Evolutionary conservation across 1,284 basidiomycete genomes (phyloP).

Genomic region (Tilletia horrida): DNA sequence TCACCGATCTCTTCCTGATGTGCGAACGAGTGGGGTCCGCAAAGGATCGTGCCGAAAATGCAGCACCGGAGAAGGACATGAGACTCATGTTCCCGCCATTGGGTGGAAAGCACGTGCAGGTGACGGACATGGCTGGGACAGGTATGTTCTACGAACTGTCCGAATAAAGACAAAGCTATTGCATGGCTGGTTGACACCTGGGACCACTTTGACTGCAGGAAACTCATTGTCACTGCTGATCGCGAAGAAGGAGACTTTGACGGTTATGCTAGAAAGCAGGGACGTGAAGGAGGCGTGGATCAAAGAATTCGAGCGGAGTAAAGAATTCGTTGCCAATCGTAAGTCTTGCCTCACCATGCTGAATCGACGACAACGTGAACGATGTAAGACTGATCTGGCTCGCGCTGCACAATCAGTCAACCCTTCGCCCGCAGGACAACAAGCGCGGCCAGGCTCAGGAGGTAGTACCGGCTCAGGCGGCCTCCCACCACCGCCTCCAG

Average conservation of each 20-base stretch:
- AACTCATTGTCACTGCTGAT: slow-evolving; percentile 74
- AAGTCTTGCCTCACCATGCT: slow-evolving; percentile 58
- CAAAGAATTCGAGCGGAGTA: slow-evolving; percentile 75
- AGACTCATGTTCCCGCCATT: slow-evolving; percentile 92
- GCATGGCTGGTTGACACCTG: too few species aligned
- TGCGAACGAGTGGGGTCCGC: slow-evolving; percentile 56
- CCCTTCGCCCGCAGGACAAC: slow-evolving; percentile 37
- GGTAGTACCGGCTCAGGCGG: slow-evolving; percentile 64
- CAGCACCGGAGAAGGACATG: slow-evolving; percentile 65
- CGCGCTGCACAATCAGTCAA: slow-evolving; percentile 47
- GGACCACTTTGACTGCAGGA: slow-evolving; percentile 57
- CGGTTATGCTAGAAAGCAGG: slow-evolving; percentile 66
- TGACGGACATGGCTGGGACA: slow-evolving; percentile 62
- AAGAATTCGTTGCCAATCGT: slow-evolving; percentile 74
- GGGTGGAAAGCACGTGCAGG: slow-evolving; percentile 78
- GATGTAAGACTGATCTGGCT: slow-evolving; percentile 1
- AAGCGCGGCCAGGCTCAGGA: slow-evolving; percentile 61
- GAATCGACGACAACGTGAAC: too few species aligned
- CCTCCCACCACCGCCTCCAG: slow-evolving; percentile 73
- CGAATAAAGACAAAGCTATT: too few species aligned
- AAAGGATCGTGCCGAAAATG: slow-evolving; percentile 31
- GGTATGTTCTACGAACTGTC: slow-evolving; percentile 19
- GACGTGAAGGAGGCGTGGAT: slow-evolving; percentile 68
- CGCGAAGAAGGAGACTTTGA: slow-evolving; percentile 81
- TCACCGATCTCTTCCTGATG: slow-evolving; percentile 86